Conservation (phyloP, 129 eudicot species). For the Chrysanthemum makinoi region DNA sequence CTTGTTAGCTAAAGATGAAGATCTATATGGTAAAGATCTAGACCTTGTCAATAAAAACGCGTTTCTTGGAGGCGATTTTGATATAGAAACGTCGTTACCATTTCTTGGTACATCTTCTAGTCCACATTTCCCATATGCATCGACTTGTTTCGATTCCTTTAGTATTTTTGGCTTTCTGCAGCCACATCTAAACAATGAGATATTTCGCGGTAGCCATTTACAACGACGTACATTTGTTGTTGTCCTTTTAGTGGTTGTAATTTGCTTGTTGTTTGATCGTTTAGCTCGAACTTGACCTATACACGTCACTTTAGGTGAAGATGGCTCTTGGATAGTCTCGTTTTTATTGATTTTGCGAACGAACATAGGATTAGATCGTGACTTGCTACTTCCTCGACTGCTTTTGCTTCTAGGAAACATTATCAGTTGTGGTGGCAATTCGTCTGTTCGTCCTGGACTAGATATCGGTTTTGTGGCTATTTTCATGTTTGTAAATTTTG, state of each 20-base stretch:
- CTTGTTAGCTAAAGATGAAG: constrained; percentile 42
- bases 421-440: constrained; percentile 63
- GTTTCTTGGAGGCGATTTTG: constrained; percentile 46
- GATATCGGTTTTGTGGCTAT: constrained; percentile 45
- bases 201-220: not conserved
- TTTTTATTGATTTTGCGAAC: constrained; percentile 30
- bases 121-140: constrained; percentile 5
- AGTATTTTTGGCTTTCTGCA: constrained; percentile 7
- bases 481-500: constrained; percentile 28
- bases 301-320: constrained; percentile 92
- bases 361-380: constrained; percentile 49
- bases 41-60: constrained; percentile 69
- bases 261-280: constrained; percentile 35
- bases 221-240: constrained; percentile 14
- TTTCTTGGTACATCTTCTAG: not conserved
- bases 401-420: constrained; percentile 62
- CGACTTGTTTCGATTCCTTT: constrained; percentile 25
- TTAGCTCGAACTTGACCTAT: constrained; percentile 78
- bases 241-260: not conserved
- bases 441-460: constrained; percentile 62
- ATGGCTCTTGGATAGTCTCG: constrained; percentile 52
- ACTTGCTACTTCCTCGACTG: constrained; percentile 40
- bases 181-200: not conserved
- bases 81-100: not conserved
- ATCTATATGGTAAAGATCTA: constrained; percentile 75